A percentile compares a stretch with the other conserved stretches of the same genome.
These are phyloP conservation scores for Mrakia frigida DNA, from an alignment of 768 basidiomycete genomes.

Conservation along the genomic window DNA sequence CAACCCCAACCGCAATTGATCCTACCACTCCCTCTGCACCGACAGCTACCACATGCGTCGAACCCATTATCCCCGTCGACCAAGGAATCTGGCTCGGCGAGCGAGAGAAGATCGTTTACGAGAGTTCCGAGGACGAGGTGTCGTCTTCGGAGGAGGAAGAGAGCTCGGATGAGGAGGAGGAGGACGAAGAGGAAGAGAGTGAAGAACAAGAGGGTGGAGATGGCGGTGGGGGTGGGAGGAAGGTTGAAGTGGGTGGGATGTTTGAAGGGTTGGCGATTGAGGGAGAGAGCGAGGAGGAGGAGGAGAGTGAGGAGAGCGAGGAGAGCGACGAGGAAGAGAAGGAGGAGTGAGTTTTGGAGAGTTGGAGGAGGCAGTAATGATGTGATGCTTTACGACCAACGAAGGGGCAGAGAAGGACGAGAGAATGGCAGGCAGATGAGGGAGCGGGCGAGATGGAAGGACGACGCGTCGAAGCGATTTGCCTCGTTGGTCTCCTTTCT, in stretches of 20 bases:
- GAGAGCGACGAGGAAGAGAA: neutral
- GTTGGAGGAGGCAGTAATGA: no score
- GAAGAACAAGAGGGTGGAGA: conserved; percentile 18
- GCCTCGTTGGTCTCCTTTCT: no score
- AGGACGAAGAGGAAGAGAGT: conserved; percentile 34
- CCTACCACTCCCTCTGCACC: neutral
- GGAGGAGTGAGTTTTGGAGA: neutral
- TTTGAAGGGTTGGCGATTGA: conserved; percentile 24
- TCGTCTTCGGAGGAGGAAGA: conserved; percentile 35
- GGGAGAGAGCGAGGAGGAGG: conserved; percentile 36
- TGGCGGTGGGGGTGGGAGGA: neutral
- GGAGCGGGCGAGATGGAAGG: no score
- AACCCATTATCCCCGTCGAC: neutral
- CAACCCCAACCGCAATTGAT: no score
- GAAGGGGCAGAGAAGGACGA: no score
- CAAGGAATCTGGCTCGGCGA: conserved; percentile 33
- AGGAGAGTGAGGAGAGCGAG: conserved; percentile 39
- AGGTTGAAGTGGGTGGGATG: conserved; percentile 25
- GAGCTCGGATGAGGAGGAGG: conserved; percentile 39
- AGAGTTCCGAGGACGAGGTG: conserved; percentile 15
- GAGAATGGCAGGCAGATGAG: no score
- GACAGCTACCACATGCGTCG: conserved; percentile 24
- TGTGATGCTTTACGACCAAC: no score
- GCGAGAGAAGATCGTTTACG: conserved; percentile 15
- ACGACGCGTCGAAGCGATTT: no score